A percentile compares a stretch with the other conserved stretches of the same genome.
These are phyloP conservation scores for Amorphotheca resinae DNA, from an alignment of 495 filamentous ascomycete species.

Conservation along the genomic window DNA sequence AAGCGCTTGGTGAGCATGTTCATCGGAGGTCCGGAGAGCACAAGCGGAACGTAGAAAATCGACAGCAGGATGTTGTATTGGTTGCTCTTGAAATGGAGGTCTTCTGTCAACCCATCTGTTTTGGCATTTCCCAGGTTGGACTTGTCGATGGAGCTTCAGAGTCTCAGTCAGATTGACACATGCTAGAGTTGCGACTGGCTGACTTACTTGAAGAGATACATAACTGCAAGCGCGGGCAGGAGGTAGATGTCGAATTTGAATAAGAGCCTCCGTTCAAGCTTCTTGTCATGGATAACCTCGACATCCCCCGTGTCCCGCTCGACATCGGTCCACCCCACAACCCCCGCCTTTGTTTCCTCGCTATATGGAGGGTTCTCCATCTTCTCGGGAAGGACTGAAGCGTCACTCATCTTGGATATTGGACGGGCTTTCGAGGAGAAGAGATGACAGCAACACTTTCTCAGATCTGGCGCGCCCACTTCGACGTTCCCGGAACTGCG, in stretches of 20 bases:
- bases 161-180: background rate
- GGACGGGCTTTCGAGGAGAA: too few relatives aligned
- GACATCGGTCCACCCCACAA: too few relatives aligned
- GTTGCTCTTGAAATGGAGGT: constrained; percentile 43
- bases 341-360: too few relatives aligned
- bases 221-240: constrained; percentile 48
- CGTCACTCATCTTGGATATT: too few relatives aligned
- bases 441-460: too few relatives aligned
- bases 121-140: constrained; percentile 59
- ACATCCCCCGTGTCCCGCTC: background rate
- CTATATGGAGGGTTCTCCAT: too few relatives aligned
- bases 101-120: constrained; percentile 30
- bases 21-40: constrained; percentile 31
- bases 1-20: constrained; percentile 56
- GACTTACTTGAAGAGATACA: constrained; percentile 46
- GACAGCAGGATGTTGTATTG: constrained; percentile 61
- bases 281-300: constrained; percentile 1
- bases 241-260: constrained; percentile 52
- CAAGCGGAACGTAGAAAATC: constrained; percentile 64
- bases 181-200: background rate
- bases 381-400: too few relatives aligned
- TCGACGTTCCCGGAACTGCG: too few relatives aligned
- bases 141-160: constrained; percentile 39
- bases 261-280: constrained; percentile 39
- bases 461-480: too few relatives aligned